A percentile compares a stretch with the other conserved stretches of the same genome.
These are phyloP conservation scores for Vaccinium darrowii DNA, from an alignment of 148 eudicot species.

Conservation along the genomic window DNA sequence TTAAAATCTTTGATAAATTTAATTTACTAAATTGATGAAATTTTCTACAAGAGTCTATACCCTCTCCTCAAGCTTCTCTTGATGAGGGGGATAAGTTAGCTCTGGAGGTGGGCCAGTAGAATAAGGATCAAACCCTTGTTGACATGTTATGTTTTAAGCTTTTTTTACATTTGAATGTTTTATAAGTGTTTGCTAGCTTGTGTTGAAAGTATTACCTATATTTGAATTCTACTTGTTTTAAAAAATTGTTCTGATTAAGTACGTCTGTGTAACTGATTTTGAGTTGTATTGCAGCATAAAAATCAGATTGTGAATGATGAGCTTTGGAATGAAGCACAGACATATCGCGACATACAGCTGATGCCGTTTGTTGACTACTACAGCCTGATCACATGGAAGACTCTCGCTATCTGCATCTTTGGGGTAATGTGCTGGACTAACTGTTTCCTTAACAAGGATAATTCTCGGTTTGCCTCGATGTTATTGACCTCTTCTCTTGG, in stretches of 20 bases:
- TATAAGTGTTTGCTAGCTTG: too few species aligned
- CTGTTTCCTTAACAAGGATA: background rate
- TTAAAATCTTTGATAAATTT: too few species aligned
- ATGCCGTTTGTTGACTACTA: slow-evolving; percentile 98
- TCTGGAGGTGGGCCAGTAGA: too few species aligned
- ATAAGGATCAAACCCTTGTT: too few species aligned
- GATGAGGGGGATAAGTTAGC: too few species aligned
- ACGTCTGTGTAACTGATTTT: slow-evolving; percentile 3
- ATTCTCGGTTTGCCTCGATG: slow-evolving; percentile 18
- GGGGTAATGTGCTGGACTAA: slow-evolving; percentile 60
- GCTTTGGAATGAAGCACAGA: slow-evolving; percentile 86
- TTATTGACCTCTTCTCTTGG: slow-evolving; percentile 33
- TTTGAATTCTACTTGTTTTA: too few species aligned
- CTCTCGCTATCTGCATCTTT: slow-evolving; percentile 82
- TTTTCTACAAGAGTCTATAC: too few species aligned
- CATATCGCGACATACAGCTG: slow-evolving; percentile 82
- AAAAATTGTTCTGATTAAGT: slow-evolving; percentile 9
- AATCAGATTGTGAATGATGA: slow-evolving; percentile 92
- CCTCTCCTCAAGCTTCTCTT: too few species aligned
- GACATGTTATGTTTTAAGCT: too few species aligned
- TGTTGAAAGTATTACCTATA: too few species aligned
- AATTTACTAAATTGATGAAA: too few species aligned
- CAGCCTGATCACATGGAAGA: slow-evolving; percentile 91
- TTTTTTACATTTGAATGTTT: too few species aligned
- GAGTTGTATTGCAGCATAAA: slow-evolving; percentile 56